phyloP scores from a whole-genome alignment of 2,329 filamentous ascomycete species.

The Neonectria punicea region DNA sequence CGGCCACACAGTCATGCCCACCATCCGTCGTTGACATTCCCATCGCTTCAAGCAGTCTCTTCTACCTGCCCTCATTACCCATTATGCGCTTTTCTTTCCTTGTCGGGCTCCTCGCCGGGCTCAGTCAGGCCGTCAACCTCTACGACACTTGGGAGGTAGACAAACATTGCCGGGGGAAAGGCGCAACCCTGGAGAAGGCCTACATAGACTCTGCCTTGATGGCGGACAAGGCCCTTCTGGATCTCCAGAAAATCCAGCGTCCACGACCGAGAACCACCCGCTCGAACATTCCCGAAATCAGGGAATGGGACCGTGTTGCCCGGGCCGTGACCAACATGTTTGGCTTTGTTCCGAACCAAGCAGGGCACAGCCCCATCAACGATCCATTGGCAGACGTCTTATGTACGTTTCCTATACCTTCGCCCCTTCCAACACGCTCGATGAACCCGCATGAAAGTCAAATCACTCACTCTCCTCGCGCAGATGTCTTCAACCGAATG shows the following conservation, averaged over 20 bases:
- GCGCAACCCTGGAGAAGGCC: not conserved
- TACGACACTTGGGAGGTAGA: not conserved
- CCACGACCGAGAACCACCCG: not conserved
- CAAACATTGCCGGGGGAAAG: not conserved
- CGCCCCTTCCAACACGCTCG: too few relatives aligned
- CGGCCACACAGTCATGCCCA: too few relatives aligned
- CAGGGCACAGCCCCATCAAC: not conserved
- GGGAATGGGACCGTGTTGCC: too few relatives aligned
- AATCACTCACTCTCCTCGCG: too few relatives aligned
- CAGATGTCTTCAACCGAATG: too few relatives aligned
- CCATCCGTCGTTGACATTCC: too few relatives aligned
- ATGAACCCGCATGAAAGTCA: too few relatives aligned
- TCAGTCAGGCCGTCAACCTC: not conserved
- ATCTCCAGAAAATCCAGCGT: not conserved
- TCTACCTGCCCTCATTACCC: not conserved
- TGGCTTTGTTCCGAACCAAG: not conserved
- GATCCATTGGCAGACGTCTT: not conserved
- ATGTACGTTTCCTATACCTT: not conserved
- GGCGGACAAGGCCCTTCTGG: not conserved
- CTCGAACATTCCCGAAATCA: not conserved
- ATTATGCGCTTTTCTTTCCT: not conserved
- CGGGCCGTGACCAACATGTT: not conserved
- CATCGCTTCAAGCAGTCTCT: not conserved
- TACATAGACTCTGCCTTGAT: not conserved
- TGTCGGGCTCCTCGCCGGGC: not conserved